These are phyloP conservation scores for Hansenula anomala DNA, from an alignment of 1,139 yeast species.

Conservation along the genomic window DNA sequence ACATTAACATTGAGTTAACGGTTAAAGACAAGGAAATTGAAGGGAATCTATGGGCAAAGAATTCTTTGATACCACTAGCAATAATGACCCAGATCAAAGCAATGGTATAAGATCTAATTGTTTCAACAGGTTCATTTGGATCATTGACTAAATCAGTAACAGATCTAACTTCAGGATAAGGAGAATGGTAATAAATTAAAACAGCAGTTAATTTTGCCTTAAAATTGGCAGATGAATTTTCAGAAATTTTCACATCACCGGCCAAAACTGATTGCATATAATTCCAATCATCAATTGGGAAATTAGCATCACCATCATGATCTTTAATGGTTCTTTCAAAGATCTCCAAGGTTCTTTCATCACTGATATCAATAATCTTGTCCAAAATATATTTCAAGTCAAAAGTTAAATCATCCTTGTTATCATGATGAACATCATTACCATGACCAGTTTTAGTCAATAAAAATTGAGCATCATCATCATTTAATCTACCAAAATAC, in stretches of 20 bases:
- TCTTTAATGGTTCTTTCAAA: conserved; percentile 27
- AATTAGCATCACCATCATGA: conserved; percentile 46
- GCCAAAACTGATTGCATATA: conserved; percentile 24
- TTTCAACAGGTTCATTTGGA: conserved; percentile 44
- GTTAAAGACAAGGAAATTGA: conserved; percentile 38
- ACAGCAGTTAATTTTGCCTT: conserved; percentile 38
- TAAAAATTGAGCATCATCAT: not conserved
- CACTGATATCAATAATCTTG: conserved; percentile 32
- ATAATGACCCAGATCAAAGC: conserved; percentile 53
- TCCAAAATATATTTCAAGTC: conserved; percentile 13
- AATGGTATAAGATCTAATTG: conserved; percentile 50
- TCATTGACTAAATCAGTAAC: conserved; percentile 51
- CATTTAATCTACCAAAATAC: not conserved
- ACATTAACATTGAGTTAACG: conserved; percentile 53
- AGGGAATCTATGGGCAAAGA: conserved; percentile 54
- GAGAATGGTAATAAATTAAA: conserved; percentile 48
- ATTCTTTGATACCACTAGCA: conserved; percentile 54
- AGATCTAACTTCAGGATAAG: conserved; percentile 63
- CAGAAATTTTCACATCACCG: conserved; percentile 13
- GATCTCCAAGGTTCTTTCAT: conserved; percentile 37
- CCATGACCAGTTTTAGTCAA: conserved; percentile 15
- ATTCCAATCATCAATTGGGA: conserved; percentile 34
- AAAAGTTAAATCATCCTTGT: conserved; percentile 7
- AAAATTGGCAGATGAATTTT: conserved; percentile 21
- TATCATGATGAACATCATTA: conserved; percentile 6